phyloP scores from a whole-genome alignment of 352 stramenopile genomes.

The Pythium dissimile region DNA sequence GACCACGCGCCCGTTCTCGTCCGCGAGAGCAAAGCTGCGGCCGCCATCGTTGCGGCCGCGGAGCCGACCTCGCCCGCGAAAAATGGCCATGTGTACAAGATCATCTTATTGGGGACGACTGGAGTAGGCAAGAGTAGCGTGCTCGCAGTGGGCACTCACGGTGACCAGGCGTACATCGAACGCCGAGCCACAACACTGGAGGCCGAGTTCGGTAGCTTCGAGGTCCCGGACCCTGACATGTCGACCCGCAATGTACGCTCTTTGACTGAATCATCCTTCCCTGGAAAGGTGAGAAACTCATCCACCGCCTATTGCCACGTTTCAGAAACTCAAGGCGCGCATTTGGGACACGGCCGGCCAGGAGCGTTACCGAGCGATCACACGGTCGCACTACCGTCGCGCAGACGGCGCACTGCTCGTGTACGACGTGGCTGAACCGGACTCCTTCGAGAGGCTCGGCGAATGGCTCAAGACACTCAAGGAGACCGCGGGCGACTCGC shows the following conservation, averaged over 20 bases:
- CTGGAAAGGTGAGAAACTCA: not conserved
- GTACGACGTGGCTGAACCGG: constrained; percentile 87
- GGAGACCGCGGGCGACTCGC: constrained; percentile 81
- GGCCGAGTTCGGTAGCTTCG: constrained; percentile 70
- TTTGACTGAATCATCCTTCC: not conserved
- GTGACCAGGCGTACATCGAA: constrained; percentile 61
- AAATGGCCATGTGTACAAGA: constrained; percentile 50
- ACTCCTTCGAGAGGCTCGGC: constrained; percentile 83
- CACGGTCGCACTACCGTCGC: constrained; percentile 79
- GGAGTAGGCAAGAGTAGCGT: constrained; percentile 80
- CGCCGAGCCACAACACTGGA: constrained; percentile 61
- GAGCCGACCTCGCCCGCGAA: not conserved
- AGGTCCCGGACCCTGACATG: constrained; percentile 55
- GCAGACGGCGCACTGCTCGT: constrained; percentile 87
- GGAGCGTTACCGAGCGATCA: constrained; percentile 89
- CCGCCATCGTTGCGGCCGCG: constrained; percentile 4
- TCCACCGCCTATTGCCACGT: no score
- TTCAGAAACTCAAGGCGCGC: constrained; percentile 61
- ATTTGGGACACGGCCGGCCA: constrained; percentile 91
- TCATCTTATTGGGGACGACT: constrained; percentile 74
- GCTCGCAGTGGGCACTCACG: constrained; percentile 56
- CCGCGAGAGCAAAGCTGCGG: not conserved
- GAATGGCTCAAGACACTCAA: constrained; percentile 88
- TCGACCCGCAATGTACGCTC: constrained; percentile 33
- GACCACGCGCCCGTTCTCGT: constrained; percentile 19